These are phyloP conservation scores for Metschnikowia arizonensis DNA, from an alignment of 805 yeast species.

Conservation along the genomic window DNA sequence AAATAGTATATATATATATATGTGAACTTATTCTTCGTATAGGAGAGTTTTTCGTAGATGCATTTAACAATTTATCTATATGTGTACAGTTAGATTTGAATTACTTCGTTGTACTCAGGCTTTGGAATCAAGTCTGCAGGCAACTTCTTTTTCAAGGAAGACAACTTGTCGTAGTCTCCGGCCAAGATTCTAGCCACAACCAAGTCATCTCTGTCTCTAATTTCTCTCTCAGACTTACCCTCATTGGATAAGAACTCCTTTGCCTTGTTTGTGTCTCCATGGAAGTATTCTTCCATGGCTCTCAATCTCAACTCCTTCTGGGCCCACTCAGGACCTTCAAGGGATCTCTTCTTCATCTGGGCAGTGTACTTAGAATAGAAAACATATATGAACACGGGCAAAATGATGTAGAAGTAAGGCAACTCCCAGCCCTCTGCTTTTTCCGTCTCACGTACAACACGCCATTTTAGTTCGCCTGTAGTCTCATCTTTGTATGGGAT, in stretches of 20 bases:
- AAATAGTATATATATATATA: conserved; percentile 1
- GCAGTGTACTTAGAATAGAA: conserved; percentile 47
- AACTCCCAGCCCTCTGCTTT: conserved; percentile 83
- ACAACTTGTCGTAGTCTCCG: conserved; percentile 77
- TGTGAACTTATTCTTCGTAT: background rate
- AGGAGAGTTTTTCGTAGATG: conserved; percentile 1
- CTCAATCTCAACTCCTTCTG: conserved; percentile 75
- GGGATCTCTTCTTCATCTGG: conserved; percentile 38
- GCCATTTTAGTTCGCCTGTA: conserved; percentile 78
- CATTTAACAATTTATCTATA: conserved; percentile 6
- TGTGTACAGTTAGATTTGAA: conserved; percentile 27
- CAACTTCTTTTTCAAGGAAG: conserved; percentile 50
- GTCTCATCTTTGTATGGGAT: conserved; percentile 77
- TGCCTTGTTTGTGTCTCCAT: conserved; percentile 49
- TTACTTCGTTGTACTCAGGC: conserved; percentile 29
- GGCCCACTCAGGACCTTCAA: conserved; percentile 69
- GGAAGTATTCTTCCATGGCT: conserved; percentile 60
- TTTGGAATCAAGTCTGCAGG: conserved; percentile 38
- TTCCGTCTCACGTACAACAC: conserved; percentile 65
- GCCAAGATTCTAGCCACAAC: conserved; percentile 76
- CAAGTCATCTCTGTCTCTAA: conserved; percentile 66
- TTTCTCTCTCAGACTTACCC: conserved; percentile 52
- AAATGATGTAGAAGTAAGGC: conserved; percentile 63
- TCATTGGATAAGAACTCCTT: conserved; percentile 50
- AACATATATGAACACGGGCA: conserved; percentile 63